Evolutionary conservation across 805 yeast species (phyloP).

Genomic region (Kodamaea neixiangensis): DNA sequence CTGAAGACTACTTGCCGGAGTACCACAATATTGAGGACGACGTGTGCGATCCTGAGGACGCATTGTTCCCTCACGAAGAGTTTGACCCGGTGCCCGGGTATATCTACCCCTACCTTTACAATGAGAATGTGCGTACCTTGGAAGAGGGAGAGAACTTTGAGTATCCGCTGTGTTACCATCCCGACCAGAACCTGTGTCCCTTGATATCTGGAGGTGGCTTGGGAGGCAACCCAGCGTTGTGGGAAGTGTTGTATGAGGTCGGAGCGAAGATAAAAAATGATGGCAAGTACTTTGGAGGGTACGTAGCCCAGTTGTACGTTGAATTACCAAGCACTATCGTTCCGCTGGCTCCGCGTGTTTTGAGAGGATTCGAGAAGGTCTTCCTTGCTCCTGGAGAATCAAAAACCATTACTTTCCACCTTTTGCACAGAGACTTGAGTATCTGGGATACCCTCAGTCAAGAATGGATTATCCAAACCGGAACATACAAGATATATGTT

Average conservation of each 20-base stretch:
- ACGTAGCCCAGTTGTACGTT: conserved; percentile 54
- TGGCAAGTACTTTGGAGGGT: conserved; percentile 49
- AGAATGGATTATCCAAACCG: conserved; percentile 60
- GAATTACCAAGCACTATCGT: conserved; percentile 49
- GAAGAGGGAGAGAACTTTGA: conserved; percentile 40
- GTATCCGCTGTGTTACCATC: conserved; percentile 40
- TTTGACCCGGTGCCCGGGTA: conserved; percentile 55
- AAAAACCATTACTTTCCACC: conserved; percentile 40
- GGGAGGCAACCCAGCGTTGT: conserved; percentile 62
- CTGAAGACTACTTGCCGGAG: conserved; percentile 47
- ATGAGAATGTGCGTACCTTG: conserved; percentile 32
- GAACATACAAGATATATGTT: conserved; percentile 52
- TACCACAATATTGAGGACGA: conserved; percentile 46
- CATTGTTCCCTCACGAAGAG: conserved; percentile 53
- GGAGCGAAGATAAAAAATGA: conserved; percentile 48
- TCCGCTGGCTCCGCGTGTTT: conserved; percentile 53
- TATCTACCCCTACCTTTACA: conserved; percentile 55
- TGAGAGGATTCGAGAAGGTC: conserved; percentile 61
- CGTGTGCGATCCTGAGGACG: conserved; percentile 55
- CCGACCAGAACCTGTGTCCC: conserved; percentile 37
- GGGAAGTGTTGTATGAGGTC: conserved; percentile 53
- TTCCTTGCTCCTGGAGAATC: conserved; percentile 44
- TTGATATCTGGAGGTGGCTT: conserved; percentile 51
- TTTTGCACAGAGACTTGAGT: conserved; percentile 54
- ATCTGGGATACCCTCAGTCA: conserved; percentile 57